Evolutionary conservation across 352 stramenopile genomes (phyloP), one percentile per base, ranked within the genome.

Genomic region (Pythium graminicola): DNA sequence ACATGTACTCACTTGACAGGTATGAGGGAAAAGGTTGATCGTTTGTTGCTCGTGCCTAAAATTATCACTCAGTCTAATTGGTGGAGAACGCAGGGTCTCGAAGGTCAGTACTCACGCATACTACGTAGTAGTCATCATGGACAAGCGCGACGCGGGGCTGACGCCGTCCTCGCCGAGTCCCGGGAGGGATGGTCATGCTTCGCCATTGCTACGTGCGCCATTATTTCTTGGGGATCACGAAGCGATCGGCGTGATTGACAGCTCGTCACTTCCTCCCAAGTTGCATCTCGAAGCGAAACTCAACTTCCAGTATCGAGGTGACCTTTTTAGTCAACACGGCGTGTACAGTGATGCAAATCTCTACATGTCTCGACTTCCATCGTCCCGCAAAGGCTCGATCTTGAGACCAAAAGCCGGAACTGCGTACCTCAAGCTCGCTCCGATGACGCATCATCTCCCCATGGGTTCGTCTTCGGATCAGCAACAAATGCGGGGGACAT

Each of bases 301-400:
- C 54, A 76, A 74, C 11, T 90, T 87, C 55, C 71, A 81, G 41
- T 90, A 88, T 47, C 67, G 66, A 49, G 79, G 79, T 32, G 79
- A 90, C 40, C 59, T 85, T 9, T 90, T 90, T 48, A 65, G 71
- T n/a, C 79, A 90, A 52, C 79, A 73, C 36, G 79, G 76, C 2
- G 48, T 70, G n/a, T 90, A 90, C 58, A 73, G 62, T 0, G 76
- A 90, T 13, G 76, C 72, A 0, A 69, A 66, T 23, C 47, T 90
- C 17, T 90, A 90, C 60, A 81, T 90, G 64, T 90, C 79, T 16
- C 71, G 79, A 3, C 42, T 90, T 9, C 71, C 76, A 7, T 67
- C 70, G 3, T 79, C 73, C 33, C 64, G 69, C 16, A 85, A 83
- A 38, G 36, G 44, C 0, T 58, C 70, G 2, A 52, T 67, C 29